These are phyloP conservation scores for Tolypocladium nubicola DNA, from an alignment of 2,329 filamentous ascomycete genomes.

Conservation along the genomic window DNA sequence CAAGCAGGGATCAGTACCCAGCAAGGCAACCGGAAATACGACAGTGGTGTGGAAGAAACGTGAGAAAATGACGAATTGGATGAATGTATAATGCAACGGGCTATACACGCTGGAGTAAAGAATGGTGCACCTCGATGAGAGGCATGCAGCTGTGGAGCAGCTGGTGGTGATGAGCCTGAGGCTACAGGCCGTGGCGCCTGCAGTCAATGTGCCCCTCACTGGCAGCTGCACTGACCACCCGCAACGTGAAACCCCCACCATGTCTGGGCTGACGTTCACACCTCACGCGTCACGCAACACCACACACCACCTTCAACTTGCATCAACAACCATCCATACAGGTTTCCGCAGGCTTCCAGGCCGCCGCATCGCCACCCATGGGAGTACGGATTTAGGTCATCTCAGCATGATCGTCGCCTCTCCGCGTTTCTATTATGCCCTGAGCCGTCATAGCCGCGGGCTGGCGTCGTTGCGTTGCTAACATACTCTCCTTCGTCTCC, in stretches of 20 bases:
- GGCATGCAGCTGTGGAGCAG: not conserved
- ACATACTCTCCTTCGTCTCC: not conserved
- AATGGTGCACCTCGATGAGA: no score
- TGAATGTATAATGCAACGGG: no score
- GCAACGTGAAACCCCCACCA: not conserved
- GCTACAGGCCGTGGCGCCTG: no score
- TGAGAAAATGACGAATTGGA: no score
- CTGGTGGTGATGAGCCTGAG: not conserved
- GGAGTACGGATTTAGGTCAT: constrained; percentile 1
- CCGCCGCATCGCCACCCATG: not conserved
- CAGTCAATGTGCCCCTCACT: not conserved
- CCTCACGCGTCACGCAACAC: not conserved
- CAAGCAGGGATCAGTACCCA: no score
- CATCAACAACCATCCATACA: not conserved
- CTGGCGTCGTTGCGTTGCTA: constrained; percentile 1
- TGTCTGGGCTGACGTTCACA: not conserved
- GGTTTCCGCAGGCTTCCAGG: not conserved
- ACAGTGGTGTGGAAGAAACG: no score
- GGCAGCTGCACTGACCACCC: not conserved
- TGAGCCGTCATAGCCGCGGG: constrained; percentile 1
- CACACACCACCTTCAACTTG: not conserved
- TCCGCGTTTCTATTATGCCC: constrained; percentile 1
- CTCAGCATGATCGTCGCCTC: constrained; percentile 4
- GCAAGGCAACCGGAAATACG: no score
- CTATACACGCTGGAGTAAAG: no score